Conservation (phyloP, 805 yeast genomes). For the Myxozyma melibiosi region DNA sequence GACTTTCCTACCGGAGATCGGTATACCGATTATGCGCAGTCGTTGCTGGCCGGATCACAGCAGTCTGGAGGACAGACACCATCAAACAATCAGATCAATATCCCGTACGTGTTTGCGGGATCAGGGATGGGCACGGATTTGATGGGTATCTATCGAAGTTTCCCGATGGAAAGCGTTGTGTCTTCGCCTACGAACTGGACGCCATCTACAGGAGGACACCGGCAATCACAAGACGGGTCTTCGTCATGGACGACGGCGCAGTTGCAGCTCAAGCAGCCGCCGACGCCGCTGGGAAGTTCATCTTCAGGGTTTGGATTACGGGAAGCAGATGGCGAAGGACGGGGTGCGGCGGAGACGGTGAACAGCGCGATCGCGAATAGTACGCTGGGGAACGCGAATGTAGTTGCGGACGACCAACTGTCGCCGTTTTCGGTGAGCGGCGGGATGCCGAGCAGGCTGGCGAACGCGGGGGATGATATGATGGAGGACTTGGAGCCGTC, state of each 20-base stretch:
- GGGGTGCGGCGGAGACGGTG: too few relatives aligned
- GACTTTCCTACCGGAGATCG: too few relatives aligned
- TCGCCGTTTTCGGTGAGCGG: not conserved
- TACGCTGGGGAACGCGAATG: too few relatives aligned
- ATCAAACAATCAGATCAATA: not conserved
- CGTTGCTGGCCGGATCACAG: too few relatives aligned
- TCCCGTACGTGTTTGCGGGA: constrained; percentile 9
- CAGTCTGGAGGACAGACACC: too few relatives aligned
- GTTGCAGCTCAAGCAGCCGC: not conserved
- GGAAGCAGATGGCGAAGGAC: not conserved
- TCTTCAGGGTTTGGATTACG: not conserved
- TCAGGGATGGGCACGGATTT: constrained; percentile 18
- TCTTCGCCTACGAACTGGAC: not conserved
- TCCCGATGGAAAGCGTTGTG: not conserved
- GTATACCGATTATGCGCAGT: not conserved
- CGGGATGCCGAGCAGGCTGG: not conserved
- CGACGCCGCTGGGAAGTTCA: not conserved
- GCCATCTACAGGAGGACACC: not conserved
- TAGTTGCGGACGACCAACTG: too few relatives aligned
- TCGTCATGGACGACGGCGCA: too few relatives aligned
- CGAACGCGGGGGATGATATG: not conserved
- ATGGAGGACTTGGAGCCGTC: constrained; percentile 22
- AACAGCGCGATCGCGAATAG: too few relatives aligned
- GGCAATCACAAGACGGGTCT: not conserved
- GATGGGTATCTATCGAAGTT: constrained; percentile 5